Base-by-base conservation (phyloP, 495 filamentous ascomycete species). In the Hypomontagnella submonticulosa region DNA sequence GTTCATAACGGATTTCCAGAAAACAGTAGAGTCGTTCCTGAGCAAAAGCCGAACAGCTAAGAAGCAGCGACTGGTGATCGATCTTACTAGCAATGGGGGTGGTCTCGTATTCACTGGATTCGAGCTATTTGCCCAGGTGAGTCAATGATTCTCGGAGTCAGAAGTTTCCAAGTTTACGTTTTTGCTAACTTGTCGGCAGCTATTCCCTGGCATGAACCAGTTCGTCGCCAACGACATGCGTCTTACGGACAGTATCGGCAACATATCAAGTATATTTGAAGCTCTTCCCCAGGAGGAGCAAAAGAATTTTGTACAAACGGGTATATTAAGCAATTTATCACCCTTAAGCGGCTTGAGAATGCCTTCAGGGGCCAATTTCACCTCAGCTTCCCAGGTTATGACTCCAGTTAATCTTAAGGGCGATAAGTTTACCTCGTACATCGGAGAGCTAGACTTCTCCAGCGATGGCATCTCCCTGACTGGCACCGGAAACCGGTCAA, bases 61-160 rank as follows among this genome's bases (percentile, higher is more conserved):
- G 5, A 84, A 82, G 63, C 78, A 73, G 47, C 81, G 80, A 50
- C 70, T 88, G 3, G 70, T 88, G 27, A 83, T 88, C 47, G 85
- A 89, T 56, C 60, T 89, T 1, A 73, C 80, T 1, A 68, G 72
- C n/a, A 89, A 89, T 63, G 73, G 71, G 0, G 85, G 85, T n/a
- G 86, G 86, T 12, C 73, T 69, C 30, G 75, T 84, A 38, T 57
- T 79, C 23, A 74, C 76, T 4, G 79, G 76, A 6, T 80, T 79
- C 40, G 82, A 81, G 50, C 73, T 83, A n/a, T 75, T 82, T 43
- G 78, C 78, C 4, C 48, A 71, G 18, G 66, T 71, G 12, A 63
- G 73, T 54, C 12, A 27, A 57, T 40, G 10, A 36, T 50, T 12
- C 4, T 38, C 0, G 19, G 33, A 38, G n/a, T 27, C 12, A 9